Evolutionary conservation across 345 rosid species (phyloP).

Genomic region (Noccaea caerulescens): DNA sequence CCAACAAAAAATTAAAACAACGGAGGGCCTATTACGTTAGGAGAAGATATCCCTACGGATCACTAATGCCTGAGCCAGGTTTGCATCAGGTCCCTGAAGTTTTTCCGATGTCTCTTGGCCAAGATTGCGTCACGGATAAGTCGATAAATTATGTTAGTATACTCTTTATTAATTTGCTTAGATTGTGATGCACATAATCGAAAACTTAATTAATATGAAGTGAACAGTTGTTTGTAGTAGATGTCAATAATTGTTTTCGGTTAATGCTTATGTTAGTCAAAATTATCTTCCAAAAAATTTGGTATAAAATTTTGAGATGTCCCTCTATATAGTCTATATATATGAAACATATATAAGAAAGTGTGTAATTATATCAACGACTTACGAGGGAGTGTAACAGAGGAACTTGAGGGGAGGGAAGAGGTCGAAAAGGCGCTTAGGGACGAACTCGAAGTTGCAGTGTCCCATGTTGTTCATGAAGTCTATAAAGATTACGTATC

Average conservation of each 20-base stretch:
- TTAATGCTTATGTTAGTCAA: not conserved
- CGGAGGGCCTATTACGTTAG: no score
- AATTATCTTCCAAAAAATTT: not conserved
- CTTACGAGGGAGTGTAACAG: constrained; percentile 49
- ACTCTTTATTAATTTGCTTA: not conserved
- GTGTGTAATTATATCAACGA: constrained; percentile 16
- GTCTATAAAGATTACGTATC: constrained; percentile 48
- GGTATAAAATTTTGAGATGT: not conserved
- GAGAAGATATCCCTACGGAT: no score
- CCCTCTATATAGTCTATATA: not conserved
- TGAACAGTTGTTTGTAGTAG: not conserved
- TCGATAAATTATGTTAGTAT: not conserved
- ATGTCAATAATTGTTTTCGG: not conserved
- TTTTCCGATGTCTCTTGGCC: no score
- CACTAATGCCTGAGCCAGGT: no score
- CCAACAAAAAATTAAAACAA: no score
- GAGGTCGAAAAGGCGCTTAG: constrained; percentile 41
- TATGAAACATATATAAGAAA: not conserved
- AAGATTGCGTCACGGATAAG: no score
- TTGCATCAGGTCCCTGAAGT: no score
- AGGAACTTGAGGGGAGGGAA: constrained; percentile 46
- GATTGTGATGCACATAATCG: not conserved
- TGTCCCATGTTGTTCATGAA: constrained; percentile 51
- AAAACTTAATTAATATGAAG: not conserved
- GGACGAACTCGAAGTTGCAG: constrained; percentile 49